Base-by-base conservation (phyloP, 495 filamentous ascomycete species). In the Xylaria palmicola region DNA sequence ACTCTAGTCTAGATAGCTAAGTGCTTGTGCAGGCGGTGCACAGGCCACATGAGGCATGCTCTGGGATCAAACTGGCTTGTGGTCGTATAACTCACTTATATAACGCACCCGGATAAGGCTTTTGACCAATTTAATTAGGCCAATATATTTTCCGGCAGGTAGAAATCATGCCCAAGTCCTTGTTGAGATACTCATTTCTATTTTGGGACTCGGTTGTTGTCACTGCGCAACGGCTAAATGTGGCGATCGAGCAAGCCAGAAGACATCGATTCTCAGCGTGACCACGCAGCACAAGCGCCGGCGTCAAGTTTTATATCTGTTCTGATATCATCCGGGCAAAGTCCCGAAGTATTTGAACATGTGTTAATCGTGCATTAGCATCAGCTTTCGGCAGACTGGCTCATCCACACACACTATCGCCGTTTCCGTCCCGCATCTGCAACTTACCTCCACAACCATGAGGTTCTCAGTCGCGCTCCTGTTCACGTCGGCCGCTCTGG, bases 391-490 rank as follows among this genome's bases (percentile, higher is more conserved):
- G 15, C 49, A 54, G 48, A 57, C 47, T 40, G n/a, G 13, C 45
- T 37, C 34, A 39, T 22, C 32, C 36, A 27, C 19, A 34, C 36
- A 8, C 26, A 24, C 19, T 22, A 30, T 17, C 59, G 64, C 29
- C 13, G 22, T 24, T 48, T 26, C 24, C 22, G 2, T 40, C 30
- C 49, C 32, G 32, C 19, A 40, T 15, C 37, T 7, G 15, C 8
- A 30, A 30, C 17, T 10, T 2, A 27, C 6, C 29, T n/a, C n/a
- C n/a, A n/a, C 51, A 27, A 68, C 39, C 3, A 73, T 74, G 69
- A 71, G 74, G 63, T 20, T 74, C 48, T 65, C 71, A 4, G 17
- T 68, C 19, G 49, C 53, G 9, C 53, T 71, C 17, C n/a, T 69
- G 2, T 39, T 69, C 52, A 4, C 72, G 17, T 75, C 64, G 60